A percentile compares a stretch with the other conserved stretches of the same genome.
These are phyloP conservation scores for Suillus weaverae DNA, from an alignment of 768 basidiomycete species.

Conservation along the genomic window DNA sequence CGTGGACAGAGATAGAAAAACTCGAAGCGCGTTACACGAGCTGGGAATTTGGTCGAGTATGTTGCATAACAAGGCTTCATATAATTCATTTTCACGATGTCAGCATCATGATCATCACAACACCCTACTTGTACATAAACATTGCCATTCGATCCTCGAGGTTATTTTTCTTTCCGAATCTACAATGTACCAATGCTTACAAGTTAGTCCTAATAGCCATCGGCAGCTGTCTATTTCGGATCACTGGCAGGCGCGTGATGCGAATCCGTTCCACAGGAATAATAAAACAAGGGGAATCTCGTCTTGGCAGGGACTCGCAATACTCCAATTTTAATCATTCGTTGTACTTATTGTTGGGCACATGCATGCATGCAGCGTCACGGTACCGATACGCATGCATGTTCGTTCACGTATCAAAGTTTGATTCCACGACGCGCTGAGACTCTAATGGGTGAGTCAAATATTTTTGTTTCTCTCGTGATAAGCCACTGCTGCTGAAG, in stretches of 20 bases:
- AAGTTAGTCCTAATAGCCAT: background rate
- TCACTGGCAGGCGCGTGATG: background rate
- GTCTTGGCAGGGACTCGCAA: background rate
- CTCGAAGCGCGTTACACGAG: background rate
- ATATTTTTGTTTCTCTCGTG: background rate
- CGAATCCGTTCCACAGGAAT: background rate
- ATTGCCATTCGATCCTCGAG: background rate
- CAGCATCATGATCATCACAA: background rate
- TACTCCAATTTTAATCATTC: background rate
- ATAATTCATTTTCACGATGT: background rate
- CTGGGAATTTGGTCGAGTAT: background rate
- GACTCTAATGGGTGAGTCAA: background rate
- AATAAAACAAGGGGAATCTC: background rate
- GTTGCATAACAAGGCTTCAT: constrained; percentile 1
- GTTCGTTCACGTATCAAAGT: background rate
- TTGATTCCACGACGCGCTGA: background rate
- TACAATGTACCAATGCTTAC: background rate
- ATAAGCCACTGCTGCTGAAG: background rate
- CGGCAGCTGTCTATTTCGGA: background rate
- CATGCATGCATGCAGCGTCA: background rate
- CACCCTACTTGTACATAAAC: background rate
- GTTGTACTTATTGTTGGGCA: background rate
- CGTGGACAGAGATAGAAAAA: constrained; percentile 1
- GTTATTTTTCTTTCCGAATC: background rate
- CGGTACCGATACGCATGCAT: background rate